These are phyloP conservation scores for Tolypocladium tundrense DNA, from an alignment of 2,329 filamentous ascomycete species.

Conservation along the genomic window DNA sequence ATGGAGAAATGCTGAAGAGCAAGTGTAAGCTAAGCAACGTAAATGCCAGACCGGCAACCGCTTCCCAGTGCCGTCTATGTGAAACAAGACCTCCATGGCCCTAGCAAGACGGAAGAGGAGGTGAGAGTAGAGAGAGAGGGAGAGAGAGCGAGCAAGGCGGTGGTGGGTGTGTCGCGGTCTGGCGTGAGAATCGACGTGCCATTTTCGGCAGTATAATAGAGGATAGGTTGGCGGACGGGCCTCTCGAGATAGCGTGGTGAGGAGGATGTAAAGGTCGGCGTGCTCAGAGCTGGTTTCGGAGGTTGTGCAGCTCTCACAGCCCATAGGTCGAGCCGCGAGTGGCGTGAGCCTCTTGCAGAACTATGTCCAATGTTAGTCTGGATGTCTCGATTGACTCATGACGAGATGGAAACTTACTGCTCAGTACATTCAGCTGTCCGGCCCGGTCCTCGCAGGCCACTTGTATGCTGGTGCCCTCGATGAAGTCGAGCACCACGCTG, in stretches of 20 bases:
- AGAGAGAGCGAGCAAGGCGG: too few species aligned
- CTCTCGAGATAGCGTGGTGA: not conserved
- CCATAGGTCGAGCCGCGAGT: conserved; percentile 20
- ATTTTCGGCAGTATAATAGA: not conserved
- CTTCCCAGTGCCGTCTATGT: not conserved
- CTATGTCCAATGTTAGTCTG: conserved; percentile 10
- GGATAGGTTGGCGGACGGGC: not conserved
- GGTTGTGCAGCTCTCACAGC: conserved; percentile 12
- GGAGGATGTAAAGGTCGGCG: not conserved
- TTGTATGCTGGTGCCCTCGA: conserved; percentile 51
- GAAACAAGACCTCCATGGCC: not conserved
- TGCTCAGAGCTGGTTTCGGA: not conserved
- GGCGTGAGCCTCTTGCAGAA: conserved; percentile 25
- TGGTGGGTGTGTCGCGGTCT: not conserved
- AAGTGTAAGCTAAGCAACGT: not conserved
- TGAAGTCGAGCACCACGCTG: conserved; percentile 56
- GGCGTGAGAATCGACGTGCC: not conserved
- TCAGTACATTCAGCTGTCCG: conserved; percentile 44
- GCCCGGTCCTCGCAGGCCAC: conserved; percentile 53
- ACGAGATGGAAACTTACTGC: conserved; percentile 31
- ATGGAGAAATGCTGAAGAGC: not conserved
- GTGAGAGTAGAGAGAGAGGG: not conserved
- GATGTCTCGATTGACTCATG: too few species aligned
- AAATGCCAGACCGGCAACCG: not conserved
- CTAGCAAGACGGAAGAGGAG: not conserved